Evolutionary conservation across 768 basidiomycete species (phyloP).

Genomic region (Imleria badia): DNA sequence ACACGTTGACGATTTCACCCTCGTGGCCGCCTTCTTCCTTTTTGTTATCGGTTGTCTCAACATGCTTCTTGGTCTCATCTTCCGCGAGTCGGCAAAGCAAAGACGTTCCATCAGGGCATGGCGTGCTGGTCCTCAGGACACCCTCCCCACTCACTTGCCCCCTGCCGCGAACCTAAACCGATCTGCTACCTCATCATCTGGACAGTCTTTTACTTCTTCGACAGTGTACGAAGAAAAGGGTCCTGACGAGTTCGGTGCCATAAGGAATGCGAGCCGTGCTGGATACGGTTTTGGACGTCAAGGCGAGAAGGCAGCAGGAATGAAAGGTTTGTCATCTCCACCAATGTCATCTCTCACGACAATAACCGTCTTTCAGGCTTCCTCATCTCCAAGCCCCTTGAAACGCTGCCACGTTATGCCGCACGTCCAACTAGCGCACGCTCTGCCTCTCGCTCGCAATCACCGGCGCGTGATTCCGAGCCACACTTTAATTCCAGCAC

Average conservation of each 20-base stretch:
- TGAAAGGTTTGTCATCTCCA: constrained; percentile 43
- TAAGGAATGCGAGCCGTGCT: constrained; percentile 35
- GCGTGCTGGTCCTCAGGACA: constrained; percentile 51
- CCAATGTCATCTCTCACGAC: background rate
- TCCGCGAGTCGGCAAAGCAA: constrained; percentile 58
- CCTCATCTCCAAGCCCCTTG: constrained; percentile 60
- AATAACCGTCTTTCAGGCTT: constrained; percentile 38
- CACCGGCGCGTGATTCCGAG: constrained; percentile 15
- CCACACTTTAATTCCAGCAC: constrained; percentile 29
- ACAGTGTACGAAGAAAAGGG: constrained; percentile 32
- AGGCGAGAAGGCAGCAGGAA: constrained; percentile 69
- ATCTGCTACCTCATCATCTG: constrained; percentile 22
- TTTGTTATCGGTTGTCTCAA: constrained; percentile 91
- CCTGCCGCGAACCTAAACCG: constrained; percentile 24
- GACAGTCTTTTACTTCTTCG: constrained; percentile 26
- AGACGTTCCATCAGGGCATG: constrained; percentile 66
- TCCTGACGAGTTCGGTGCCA: constrained; percentile 21
- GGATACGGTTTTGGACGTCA: constrained; percentile 80
- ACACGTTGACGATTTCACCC: constrained; percentile 83
- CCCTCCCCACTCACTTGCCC: constrained; percentile 48
- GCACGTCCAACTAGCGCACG: constrained; percentile 34
- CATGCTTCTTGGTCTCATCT: constrained; percentile 73
- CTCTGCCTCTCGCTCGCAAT: constrained; percentile 23
- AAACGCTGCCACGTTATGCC: constrained; percentile 60
- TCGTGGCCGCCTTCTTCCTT: constrained; percentile 89